These are phyloP conservation scores for Leptographium galeiforme DNA, from an alignment of 2,329 filamentous ascomycete genomes.

Conservation along the genomic window DNA sequence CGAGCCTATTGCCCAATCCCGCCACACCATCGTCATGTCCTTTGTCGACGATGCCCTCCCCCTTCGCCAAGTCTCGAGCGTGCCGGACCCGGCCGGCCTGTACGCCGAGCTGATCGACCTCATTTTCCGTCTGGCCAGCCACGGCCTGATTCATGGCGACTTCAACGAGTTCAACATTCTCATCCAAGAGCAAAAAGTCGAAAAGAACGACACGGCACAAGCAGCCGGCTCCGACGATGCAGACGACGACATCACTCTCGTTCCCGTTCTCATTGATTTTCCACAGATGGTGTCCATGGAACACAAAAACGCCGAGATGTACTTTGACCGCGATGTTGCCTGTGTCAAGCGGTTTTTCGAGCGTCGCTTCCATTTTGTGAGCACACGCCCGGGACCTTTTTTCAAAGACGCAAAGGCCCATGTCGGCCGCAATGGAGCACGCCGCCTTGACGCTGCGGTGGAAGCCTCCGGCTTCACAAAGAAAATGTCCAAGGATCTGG, in stretches of 20 bases:
- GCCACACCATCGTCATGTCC: conserved; percentile 94
- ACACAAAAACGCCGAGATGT: conserved; percentile 86
- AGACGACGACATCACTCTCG: conserved; percentile 26
- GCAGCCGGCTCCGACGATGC: conserved; percentile 11
- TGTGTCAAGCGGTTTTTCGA: conserved; percentile 94
- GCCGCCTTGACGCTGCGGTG: conserved; percentile 71
- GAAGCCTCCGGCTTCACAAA: conserved; percentile 91
- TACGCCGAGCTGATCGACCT: conserved; percentile 86
- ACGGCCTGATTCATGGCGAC: conserved; percentile 91
- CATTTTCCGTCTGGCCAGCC: conserved; percentile 68
- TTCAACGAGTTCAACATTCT: conserved; percentile 99
- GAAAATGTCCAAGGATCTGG: conserved; percentile 92
- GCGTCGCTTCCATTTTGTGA: conserved; percentile 75
- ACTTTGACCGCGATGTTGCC: conserved; percentile 90
- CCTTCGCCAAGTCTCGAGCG: conserved; percentile 70
- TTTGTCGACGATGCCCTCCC: conserved; percentile 89
- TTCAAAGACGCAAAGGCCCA: conserved; percentile 73
- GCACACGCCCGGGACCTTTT: conserved; percentile 69
- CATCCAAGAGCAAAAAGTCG: conserved; percentile 56
- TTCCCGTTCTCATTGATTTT: conserved; percentile 88
- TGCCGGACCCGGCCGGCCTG: conserved; percentile 71
- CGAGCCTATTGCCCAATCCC: conserved; percentile 72
- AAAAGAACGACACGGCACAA: conserved; percentile 42
- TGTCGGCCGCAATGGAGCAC: conserved; percentile 49
- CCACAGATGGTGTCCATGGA: conserved; percentile 97